Conservation (phyloP, 2,329 filamentous ascomycete species). For the Decorospora gaudefroyi region DNA sequence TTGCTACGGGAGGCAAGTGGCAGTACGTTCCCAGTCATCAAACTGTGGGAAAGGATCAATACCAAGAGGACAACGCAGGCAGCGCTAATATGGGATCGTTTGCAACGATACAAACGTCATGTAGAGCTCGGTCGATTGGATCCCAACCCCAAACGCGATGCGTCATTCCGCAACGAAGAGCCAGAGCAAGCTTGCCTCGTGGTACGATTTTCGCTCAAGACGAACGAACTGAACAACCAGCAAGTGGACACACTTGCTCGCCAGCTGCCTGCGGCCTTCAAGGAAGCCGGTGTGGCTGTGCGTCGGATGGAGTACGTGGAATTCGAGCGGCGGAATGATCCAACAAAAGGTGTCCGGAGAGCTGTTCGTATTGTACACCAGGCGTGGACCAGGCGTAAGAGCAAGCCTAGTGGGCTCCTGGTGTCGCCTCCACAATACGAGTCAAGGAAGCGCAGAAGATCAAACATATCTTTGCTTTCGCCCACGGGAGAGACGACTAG, state of each 20-base stretch:
- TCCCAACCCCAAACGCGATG: neutral
- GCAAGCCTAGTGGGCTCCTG: neutral
- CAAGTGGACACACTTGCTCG: constrained; percentile 22
- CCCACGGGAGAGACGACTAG: neutral
- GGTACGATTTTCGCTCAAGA: constrained; percentile 12
- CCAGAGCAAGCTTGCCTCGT: constrained; percentile 5
- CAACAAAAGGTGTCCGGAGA: neutral
- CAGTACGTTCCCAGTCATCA: neutral
- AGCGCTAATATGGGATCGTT: constrained; percentile 3
- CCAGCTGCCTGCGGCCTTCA: constrained; percentile 11
- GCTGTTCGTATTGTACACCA: neutral
- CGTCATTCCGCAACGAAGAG: neutral
- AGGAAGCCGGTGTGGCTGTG: constrained; percentile 12
- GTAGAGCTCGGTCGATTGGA: neutral
- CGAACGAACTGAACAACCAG: neutral
- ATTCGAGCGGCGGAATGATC: constrained; percentile 9
- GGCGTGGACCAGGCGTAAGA: neutral
- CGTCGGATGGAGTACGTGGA: constrained; percentile 30
- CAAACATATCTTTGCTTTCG: neutral
- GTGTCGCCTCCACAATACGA: neutral
- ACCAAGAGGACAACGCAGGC: constrained; percentile 1
- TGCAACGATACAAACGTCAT: neutral
- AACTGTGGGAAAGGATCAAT: neutral
- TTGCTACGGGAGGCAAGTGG: neutral
- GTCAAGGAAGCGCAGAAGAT: neutral